A percentile compares a stretch with the other conserved stretches of the same genome.
Evolutionary conservation across 768 basidiomycete species (phyloP).

Genomic region (Boletus rufocinnamomeus): DNA sequence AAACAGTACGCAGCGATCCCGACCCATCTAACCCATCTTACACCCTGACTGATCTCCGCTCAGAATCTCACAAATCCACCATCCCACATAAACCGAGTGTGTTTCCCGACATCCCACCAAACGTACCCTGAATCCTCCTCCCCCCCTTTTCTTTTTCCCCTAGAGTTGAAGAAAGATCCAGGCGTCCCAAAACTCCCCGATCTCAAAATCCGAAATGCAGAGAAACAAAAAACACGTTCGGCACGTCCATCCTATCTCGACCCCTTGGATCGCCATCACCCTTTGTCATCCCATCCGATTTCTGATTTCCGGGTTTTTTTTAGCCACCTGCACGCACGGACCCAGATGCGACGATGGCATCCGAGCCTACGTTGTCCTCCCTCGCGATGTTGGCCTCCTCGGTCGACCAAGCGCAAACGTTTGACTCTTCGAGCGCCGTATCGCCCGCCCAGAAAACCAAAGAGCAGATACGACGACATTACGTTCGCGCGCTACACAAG

Average conservation of each 20-base stretch:
- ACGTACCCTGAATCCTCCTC: constrained; percentile 5
- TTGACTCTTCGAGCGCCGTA: constrained; percentile 34
- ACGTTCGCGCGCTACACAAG: constrained; percentile 80
- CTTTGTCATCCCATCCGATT: background rate
- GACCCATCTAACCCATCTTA: background rate
- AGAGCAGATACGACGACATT: constrained; percentile 70
- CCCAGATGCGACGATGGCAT: constrained; percentile 65
- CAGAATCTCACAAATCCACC: constrained; percentile 28
- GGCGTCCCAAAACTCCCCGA: constrained; percentile 83
- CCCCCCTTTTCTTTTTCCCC: background rate
- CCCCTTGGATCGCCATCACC: background rate
- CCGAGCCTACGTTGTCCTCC: constrained; percentile 68
- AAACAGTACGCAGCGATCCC: constrained; percentile 27
- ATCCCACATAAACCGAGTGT: constrained; percentile 32
- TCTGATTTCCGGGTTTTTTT: background rate
- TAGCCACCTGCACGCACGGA: constrained; percentile 39
- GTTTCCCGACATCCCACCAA: constrained; percentile 1
- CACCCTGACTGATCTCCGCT: background rate
- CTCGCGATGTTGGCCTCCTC: constrained; percentile 52
- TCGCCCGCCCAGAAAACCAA: constrained; percentile 50
- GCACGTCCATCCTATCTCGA: constrained; percentile 33
- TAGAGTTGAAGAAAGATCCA: constrained; percentile 87
- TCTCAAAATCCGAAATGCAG: constrained; percentile 61
- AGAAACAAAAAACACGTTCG: constrained; percentile 45
- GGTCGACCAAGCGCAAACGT: constrained; percentile 11